These are phyloP conservation scores for Helotiales sp. DNA, from an alignment of 2,329 filamentous ascomycete genomes.

Conservation along the genomic window DNA sequence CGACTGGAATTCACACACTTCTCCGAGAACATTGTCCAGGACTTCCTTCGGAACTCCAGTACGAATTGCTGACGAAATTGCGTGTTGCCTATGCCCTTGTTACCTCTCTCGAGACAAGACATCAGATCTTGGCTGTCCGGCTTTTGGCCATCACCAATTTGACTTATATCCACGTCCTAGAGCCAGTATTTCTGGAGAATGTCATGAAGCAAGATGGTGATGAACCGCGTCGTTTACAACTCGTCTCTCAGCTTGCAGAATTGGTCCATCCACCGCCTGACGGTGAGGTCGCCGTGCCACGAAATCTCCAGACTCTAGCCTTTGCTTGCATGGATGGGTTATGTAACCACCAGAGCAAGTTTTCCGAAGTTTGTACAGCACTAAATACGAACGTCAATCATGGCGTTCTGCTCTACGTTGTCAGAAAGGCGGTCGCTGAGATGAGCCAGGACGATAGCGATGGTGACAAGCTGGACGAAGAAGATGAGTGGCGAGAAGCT, in stretches of 20 bases:
- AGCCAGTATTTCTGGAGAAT: conserved; percentile 81
- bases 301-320: conserved; percentile 78
- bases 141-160: conserved; percentile 87
- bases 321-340: conserved; percentile 84
- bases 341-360: conserved; percentile 74
- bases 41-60: conserved; percentile 71
- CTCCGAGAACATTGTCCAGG: conserved; percentile 57
- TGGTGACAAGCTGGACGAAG: conserved; percentile 61
- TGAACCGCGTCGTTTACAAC: conserved; percentile 83
- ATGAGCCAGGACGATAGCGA: conserved; percentile 65
- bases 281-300: conserved; percentile 66
- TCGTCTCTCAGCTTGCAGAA: conserved; percentile 90
- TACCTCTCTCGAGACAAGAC: conserved; percentile 63
- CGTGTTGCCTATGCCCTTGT: conserved; percentile 80
- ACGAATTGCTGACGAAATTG: conserved; percentile 82
- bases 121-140: conserved; percentile 76
- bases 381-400: conserved; percentile 95
- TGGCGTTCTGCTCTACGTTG: conserved; percentile 88
- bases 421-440: conserved; percentile 84
- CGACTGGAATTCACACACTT: conserved; percentile 56
- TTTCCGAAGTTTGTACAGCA: conserved; percentile 82
- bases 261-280: conserved; percentile 81
- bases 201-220: conserved; percentile 86
- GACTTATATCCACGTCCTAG: conserved; percentile 77
- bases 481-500: conserved; percentile 87